Evolutionary conservation across 2,329 filamentous ascomycete genomes (phyloP).

Genomic region (Aspergillus aculeatus): DNA sequence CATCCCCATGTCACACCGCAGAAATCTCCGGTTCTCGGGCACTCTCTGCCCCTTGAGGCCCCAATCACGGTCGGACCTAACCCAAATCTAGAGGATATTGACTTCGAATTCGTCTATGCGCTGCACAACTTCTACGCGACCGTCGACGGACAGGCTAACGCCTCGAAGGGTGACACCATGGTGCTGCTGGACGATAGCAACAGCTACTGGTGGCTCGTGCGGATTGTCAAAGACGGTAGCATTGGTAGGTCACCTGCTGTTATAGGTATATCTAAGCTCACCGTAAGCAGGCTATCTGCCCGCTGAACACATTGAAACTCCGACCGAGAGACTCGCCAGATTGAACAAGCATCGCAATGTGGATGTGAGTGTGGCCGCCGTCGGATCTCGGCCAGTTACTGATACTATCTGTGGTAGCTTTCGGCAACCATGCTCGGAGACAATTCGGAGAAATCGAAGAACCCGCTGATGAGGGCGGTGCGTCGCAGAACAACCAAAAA

Average conservation of each 20-base stretch:
- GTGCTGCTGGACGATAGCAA: slow-evolving; percentile 97
- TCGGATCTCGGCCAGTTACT: slow-evolving; percentile 11
- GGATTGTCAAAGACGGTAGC: slow-evolving; percentile 95
- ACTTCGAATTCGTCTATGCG: slow-evolving; percentile 99
- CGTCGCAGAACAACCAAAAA: slow-evolving; percentile 78
- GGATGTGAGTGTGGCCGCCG: slow-evolving; percentile 63
- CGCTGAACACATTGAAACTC: slow-evolving; percentile 97
- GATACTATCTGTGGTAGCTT: slow-evolving; percentile 46
- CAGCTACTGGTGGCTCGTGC: slow-evolving; percentile 99
- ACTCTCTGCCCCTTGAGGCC: background rate
- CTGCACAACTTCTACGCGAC: slow-evolving; percentile 97
- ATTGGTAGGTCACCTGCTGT: slow-evolving; percentile 60
- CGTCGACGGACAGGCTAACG: slow-evolving; percentile 96
- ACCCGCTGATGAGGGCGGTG: slow-evolving; percentile 79
- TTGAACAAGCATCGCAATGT: slow-evolving; percentile 98
- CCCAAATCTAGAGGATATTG: slow-evolving; percentile 89
- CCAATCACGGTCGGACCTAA: slow-evolving; percentile 71
- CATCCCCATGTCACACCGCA: background rate
- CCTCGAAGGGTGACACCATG: slow-evolving; percentile 98
- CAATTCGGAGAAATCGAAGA: slow-evolving; percentile 75
- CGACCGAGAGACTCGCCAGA: slow-evolving; percentile 87
- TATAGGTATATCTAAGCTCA: slow-evolving; percentile 26
- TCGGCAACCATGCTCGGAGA: slow-evolving; percentile 71
- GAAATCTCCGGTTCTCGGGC: no score
- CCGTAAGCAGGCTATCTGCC: slow-evolving; percentile 75